A percentile compares a stretch with the other conserved stretches of the same genome.
Evolutionary conservation across 306 rosid genomes (phyloP).

Genomic region (Herpetospermum pedunculosum): DNA sequence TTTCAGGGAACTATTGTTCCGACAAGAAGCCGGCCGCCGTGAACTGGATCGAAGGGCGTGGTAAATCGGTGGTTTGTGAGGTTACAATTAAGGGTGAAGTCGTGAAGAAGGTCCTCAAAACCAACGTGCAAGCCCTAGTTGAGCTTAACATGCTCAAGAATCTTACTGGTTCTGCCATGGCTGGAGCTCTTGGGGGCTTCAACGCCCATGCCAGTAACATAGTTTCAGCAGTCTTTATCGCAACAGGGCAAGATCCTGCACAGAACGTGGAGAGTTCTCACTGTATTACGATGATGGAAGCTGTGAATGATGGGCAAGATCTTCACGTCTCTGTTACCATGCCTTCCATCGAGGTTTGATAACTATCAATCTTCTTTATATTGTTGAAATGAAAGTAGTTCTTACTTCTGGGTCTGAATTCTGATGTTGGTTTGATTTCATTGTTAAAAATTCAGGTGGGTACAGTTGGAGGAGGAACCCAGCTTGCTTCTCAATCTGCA

Average conservation of each 20-base stretch:
- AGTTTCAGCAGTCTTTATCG: constrained; percentile 8
- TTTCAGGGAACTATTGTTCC: constrained; percentile 12
- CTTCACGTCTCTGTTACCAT: constrained; percentile 18
- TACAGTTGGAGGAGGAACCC: constrained; percentile 17
- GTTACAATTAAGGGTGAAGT: constrained; percentile 7
- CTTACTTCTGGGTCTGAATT: no score
- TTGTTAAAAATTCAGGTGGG: constrained; percentile 8
- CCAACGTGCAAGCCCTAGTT: constrained; percentile 10
- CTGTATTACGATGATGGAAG: constrained; percentile 16
- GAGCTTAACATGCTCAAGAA: constrained; percentile 20
- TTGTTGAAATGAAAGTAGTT: neutral
- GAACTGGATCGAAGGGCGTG: constrained; percentile 18
- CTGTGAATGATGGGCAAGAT: constrained; percentile 15
- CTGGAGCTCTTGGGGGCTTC: constrained; percentile 19
- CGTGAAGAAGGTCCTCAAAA: constrained; percentile 15
- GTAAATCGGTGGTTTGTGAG: constrained; percentile 18
- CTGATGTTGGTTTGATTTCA: neutral
- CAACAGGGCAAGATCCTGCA: constrained; percentile 20
- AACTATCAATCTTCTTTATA: neutral
- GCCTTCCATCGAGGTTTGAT: constrained; percentile 14
- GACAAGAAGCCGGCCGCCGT: constrained; percentile 19
- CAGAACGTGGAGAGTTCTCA: constrained; percentile 20
- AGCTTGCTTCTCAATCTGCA: constrained; percentile 17
- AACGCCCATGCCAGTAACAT: constrained; percentile 20
- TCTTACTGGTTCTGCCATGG: constrained; percentile 16